Evolutionary conservation across 805 yeast species (phyloP).

Genomic region (Candida anglica): DNA sequence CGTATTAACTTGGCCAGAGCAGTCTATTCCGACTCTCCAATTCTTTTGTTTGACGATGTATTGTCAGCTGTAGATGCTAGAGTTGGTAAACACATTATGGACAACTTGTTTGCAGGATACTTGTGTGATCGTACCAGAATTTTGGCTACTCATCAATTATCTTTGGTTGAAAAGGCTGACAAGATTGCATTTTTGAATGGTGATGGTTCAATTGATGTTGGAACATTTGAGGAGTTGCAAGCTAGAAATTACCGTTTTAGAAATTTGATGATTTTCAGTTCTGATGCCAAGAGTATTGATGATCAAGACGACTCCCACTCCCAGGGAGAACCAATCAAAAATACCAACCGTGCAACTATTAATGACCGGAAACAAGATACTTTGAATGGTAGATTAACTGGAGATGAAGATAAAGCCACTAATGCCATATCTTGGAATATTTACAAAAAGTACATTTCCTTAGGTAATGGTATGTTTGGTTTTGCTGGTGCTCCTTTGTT

Average conservation of each 20-base stretch:
- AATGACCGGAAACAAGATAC: slow-evolving; percentile 3
- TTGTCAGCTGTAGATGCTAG: slow-evolving; percentile 41
- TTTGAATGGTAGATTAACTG: slow-evolving; percentile 25
- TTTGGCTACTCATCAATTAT: slow-evolving; percentile 42
- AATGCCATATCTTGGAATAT: slow-evolving; percentile 38
- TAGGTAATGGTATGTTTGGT: slow-evolving; percentile 38
- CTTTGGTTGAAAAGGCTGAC: slow-evolving; percentile 36
- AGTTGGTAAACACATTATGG: slow-evolving; percentile 39
- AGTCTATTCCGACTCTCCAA: slow-evolving; percentile 28
- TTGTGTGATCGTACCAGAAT: slow-evolving; percentile 30
- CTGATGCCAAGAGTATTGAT: slow-evolving; percentile 18
- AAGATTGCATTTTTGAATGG: slow-evolving; percentile 35
- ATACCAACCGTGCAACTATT: slow-evolving; percentile 1
- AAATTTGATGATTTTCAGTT: slow-evolving; percentile 46
- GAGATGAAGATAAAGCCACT: slow-evolving; percentile 33
- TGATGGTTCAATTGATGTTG: slow-evolving; percentile 38
- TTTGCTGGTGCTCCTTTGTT: slow-evolving; percentile 29
- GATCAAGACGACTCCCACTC: slow-evolving; percentile 28
- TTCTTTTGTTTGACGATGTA: slow-evolving; percentile 40
- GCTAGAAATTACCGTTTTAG: slow-evolving; percentile 42
- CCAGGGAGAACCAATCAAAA: slow-evolving; percentile 10
- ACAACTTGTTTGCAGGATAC: slow-evolving; percentile 29
- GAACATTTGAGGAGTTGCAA: slow-evolving; percentile 27
- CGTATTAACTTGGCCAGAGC: slow-evolving; percentile 43
- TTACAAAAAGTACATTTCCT: slow-evolving; percentile 31